Conservation (phyloP, 805 yeast genomes). For the Lipomyces mesembrius region DNA sequence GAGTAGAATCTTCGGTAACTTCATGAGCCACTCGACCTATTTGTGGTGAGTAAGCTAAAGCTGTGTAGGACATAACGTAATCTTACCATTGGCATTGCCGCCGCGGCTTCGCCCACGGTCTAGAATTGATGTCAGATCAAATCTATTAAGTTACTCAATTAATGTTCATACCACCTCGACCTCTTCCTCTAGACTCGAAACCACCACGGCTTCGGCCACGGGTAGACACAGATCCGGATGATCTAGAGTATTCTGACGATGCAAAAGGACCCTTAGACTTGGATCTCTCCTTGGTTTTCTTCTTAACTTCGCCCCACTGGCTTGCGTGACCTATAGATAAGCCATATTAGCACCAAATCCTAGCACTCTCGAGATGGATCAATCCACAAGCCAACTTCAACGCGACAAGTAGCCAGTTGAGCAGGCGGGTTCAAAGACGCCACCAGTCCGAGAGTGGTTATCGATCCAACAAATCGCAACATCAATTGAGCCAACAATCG, state of each 20-base stretch:
- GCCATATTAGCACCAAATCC: conserved; percentile 4
- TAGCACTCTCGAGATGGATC: background rate
- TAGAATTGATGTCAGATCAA: conserved; percentile 2
- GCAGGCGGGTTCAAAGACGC: background rate
- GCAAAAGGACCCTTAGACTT: conserved; percentile 36
- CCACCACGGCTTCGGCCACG: conserved; percentile 37
- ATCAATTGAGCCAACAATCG: background rate
- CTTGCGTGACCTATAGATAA: conserved; percentile 62
- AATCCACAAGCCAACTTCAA: background rate
- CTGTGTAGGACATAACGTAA: background rate
- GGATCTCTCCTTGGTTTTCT: conserved; percentile 46
- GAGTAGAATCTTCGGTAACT: conserved; percentile 8
- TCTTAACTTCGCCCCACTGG: conserved; percentile 93
- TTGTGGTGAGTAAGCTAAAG: background rate
- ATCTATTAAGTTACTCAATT: background rate
- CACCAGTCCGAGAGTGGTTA: background rate
- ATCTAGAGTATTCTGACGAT: conserved; percentile 16
- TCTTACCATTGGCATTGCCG: conserved; percentile 23
- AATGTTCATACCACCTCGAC: conserved; percentile 26
- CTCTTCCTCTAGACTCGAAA: conserved; percentile 31
- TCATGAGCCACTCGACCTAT: conserved; percentile 9
- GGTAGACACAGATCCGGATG: conserved; percentile 19
- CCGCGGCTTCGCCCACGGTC: conserved; percentile 39
- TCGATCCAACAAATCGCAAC: background rate
- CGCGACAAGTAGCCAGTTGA: background rate